These are phyloP conservation scores for Castanea mollissima DNA, from an alignment of 306 rosid species.

Conservation along the genomic window DNA sequence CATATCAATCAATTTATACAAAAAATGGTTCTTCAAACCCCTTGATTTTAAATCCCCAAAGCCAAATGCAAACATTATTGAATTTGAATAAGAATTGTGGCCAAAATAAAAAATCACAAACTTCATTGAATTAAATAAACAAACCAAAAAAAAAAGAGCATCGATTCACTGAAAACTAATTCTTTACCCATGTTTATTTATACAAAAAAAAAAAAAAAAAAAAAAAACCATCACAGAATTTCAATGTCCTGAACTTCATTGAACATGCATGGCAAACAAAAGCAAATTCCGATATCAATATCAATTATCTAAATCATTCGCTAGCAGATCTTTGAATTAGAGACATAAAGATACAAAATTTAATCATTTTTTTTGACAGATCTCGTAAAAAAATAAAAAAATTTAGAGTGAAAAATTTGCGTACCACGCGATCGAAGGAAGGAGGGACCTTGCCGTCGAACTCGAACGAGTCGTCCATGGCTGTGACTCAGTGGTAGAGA, in stretches of 20 bases:
- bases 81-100: neutral
- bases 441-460: slow-evolving; percentile 43
- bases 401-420: neutral
- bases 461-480: slow-evolving; percentile 51
- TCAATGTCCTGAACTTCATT: neutral
- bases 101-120: no score
- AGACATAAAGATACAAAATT: neutral
- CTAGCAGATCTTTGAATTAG: neutral
- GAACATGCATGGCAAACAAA: neutral
- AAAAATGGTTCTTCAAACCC: no score
- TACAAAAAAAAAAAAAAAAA: neutral
- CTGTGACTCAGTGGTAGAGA: slow-evolving; percentile 13
- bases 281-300: neutral
- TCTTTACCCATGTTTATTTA: neutral
- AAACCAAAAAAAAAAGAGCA: neutral
- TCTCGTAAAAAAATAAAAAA: neutral
- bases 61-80: no score
- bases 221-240: neutral
- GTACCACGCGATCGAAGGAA: slow-evolving; percentile 49
- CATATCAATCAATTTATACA: no score
- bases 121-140: neutral
- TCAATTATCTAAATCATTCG: neutral
- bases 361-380: neutral
- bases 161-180: neutral
- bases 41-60: no score